Base-by-base conservation (phyloP, 768 basidiomycete species). In the Tricholoma bakamatsutake region DNA sequence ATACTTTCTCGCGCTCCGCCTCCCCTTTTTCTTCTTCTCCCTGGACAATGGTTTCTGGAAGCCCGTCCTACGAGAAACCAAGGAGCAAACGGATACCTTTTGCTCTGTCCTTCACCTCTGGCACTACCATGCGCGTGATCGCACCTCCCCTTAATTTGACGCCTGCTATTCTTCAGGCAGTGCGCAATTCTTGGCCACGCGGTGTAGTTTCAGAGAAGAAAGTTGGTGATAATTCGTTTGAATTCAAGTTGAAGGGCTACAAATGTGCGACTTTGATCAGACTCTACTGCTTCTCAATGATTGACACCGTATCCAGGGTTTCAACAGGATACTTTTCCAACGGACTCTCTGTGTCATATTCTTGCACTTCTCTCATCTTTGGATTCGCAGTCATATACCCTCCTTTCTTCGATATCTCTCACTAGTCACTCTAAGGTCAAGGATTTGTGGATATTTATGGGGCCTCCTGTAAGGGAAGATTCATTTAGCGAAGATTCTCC, bases 201-300 rank as follows among this genome's bases (percentile, higher is more conserved):
- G 89, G 88, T 15, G 86, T 90, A 9, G 81, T 86, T 7, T 82
- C 84, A 0, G 88, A 90, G 68, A 88, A 84, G 74, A 90, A 87
- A 62, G 76, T 89, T 1, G 85, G 80, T 4, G 81, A 85, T 27
- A 80, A 80, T 54, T 80, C 83, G 6, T 90, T 81, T 65, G 88
- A 90, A 67, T 90, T 90, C 71, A 90, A 87, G 68, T 73, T 90
- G 51, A 88, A 88, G 62, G 89, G 88, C 21, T 90, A 90, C 66
- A 84, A 80, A 73, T 88, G 89, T 89, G 66, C 71, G 59, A 56
- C 53, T 57, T 39, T 60, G 59, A 50, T 54, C 55, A 28, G 59
- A 55, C 65, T 46, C 24, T 55, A 59, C 59, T 40, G 59, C 52
- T 53, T 61, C 56, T 35, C 21, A 17, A 13, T 34, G 37, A 40